Evolutionary conservation across 345 rosid genomes (phyloP).

Genomic region (Corchorus olitorius): DNA sequence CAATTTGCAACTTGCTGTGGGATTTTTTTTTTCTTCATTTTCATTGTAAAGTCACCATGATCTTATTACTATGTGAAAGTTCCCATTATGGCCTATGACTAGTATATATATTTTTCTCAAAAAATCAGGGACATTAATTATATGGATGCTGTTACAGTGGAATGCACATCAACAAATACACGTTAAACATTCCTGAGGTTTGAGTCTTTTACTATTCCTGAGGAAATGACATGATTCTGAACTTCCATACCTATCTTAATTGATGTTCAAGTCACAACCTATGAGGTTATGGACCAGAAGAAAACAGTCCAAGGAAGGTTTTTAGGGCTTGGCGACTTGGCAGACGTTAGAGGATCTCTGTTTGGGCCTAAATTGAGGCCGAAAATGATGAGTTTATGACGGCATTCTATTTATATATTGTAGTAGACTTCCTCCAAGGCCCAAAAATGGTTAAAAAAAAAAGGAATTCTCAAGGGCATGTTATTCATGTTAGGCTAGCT

Average conservation of each 20-base stretch:
- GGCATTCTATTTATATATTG: too few relatives aligned
- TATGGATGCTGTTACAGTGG: constrained; percentile 93
- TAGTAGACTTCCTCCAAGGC: too few relatives aligned
- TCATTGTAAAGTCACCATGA: neutral
- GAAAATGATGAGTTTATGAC: too few relatives aligned
- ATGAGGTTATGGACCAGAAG: too few relatives aligned
- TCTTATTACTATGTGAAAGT: neutral
- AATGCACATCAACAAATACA: constrained; percentile 47
- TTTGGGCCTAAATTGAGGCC: neutral
- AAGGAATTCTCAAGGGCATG: too few relatives aligned
- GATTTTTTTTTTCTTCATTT: neutral
- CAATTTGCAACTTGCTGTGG: neutral
- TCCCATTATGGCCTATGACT: too few relatives aligned
- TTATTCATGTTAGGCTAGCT: too few relatives aligned
- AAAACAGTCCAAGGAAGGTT: too few relatives aligned
- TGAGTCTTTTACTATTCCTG: neutral
- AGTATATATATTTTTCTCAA: neutral
- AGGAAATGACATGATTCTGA: neutral
- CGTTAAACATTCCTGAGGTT: constrained; percentile 34
- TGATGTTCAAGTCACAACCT: neutral
- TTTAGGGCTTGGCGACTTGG: too few relatives aligned
- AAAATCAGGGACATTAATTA: constrained; percentile 70
- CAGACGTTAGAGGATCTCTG: neutral
- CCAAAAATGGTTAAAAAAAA: too few relatives aligned
- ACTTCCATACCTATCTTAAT: neutral